These are phyloP conservation scores for Phialophora tarda DNA, from an alignment of 2,329 filamentous ascomycete genomes.

Conservation along the genomic window DNA sequence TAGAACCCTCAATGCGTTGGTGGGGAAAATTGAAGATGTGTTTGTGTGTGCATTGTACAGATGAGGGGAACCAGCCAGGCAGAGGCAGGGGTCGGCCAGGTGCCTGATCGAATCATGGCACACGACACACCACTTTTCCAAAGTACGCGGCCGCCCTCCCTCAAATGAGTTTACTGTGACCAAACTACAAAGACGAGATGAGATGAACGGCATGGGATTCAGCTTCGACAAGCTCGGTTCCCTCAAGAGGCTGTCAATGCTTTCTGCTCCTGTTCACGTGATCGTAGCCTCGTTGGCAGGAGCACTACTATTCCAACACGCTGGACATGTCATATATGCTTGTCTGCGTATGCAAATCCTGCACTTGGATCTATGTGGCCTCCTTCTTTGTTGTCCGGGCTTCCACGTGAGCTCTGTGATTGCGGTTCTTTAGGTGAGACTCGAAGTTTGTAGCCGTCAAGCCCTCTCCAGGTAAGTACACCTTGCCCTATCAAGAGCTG, in stretches of 20 bases:
- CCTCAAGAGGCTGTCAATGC: background rate
- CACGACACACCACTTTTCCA: background rate
- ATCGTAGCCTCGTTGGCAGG: background rate
- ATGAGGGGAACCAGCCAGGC: constrained; percentile 10
- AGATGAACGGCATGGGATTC: background rate
- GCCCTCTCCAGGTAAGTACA: constrained; percentile 88
- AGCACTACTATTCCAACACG: background rate
- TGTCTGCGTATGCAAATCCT: background rate
- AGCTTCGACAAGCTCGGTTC: background rate
- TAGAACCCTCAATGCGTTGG: constrained; percentile 4
- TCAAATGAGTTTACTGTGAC: background rate
- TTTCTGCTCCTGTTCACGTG: constrained; percentile 5
- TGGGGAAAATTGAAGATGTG: constrained; percentile 11
- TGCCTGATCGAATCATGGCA: constrained; percentile 6
- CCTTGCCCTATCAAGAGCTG: constrained; percentile 36
- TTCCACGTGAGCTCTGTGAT: constrained; percentile 75
- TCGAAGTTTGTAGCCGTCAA: constrained; percentile 89
- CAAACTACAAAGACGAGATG: background rate
- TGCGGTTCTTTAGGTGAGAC: constrained; percentile 84
- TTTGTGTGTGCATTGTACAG: constrained; percentile 4
- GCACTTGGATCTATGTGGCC: constrained; percentile 8
- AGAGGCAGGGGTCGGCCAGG: constrained; percentile 1
- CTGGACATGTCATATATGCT: background rate
- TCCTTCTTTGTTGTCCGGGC: constrained; percentile 49
- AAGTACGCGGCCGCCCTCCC: background rate